phyloP scores from a whole-genome alignment of 495 filamentous ascomycete genomes.

The Penicillium dipodomyicola region DNA sequence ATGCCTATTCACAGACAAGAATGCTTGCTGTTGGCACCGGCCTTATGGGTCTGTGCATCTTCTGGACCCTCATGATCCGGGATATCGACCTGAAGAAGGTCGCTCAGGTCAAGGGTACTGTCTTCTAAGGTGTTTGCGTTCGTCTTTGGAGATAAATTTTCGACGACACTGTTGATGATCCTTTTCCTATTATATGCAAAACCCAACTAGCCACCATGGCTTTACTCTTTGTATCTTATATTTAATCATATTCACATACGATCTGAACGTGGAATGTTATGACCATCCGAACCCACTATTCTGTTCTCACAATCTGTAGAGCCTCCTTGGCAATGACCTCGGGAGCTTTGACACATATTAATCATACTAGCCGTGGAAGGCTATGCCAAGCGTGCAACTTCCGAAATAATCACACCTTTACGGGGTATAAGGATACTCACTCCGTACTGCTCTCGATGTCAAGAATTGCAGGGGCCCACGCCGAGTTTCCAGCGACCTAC shows the following conservation, averaged over 20 bases:
- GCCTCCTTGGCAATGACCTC: neutral
- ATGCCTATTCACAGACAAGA: conserved; percentile 50
- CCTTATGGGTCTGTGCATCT: conserved; percentile 35
- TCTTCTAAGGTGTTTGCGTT: conserved; percentile 14
- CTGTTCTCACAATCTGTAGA: neutral
- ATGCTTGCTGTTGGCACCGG: conserved; percentile 26
- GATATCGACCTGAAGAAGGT: conserved; percentile 22
- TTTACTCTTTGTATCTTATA: neutral
- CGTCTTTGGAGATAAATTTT: neutral
- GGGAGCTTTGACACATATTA: neutral
- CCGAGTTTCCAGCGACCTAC: neutral
- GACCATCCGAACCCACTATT: neutral
- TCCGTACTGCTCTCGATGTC: neutral
- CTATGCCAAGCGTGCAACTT: neutral
- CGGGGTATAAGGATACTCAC: too few relatives aligned
- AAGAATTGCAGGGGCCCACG: neutral
- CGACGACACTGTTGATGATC: neutral
- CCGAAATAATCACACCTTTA: neutral
- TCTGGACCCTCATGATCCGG: conserved; percentile 32
- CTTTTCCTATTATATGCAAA: conserved; percentile 2
- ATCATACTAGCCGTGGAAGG: neutral
- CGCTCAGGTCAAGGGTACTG: conserved; percentile 19
- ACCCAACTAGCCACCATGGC: neutral
- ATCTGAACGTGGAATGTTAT: conserved; percentile 9
- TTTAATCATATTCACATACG: conserved; percentile 6